phyloP scores from a whole-genome alignment of 2,329 filamentous ascomycete genomes.

The Venturia pyrina region DNA sequence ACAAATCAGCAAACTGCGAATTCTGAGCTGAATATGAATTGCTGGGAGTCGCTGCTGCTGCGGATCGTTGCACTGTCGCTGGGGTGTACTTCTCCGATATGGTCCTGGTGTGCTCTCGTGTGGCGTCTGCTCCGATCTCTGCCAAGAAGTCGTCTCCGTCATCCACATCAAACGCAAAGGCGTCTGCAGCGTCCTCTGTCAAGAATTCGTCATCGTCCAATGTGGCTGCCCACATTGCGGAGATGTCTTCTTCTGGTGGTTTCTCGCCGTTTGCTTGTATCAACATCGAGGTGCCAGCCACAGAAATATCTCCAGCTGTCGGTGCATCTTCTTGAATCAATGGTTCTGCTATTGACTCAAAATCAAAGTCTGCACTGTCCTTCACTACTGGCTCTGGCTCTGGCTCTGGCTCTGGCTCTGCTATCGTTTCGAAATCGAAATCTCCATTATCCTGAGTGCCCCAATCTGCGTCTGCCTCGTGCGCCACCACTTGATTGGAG shows the following conservation, averaged over 20 bases:
- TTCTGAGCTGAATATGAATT: constrained; percentile 43
- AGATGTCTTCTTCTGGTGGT: constrained; percentile 50
- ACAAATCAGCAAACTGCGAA: constrained; percentile 38
- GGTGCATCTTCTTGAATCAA: not conserved
- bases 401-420: not conserved
- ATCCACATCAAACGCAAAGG: constrained; percentile 56
- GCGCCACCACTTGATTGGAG: not conserved
- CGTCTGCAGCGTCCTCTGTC: constrained; percentile 38
- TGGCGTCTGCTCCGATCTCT: constrained; percentile 34
- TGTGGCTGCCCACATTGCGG: constrained; percentile 74
- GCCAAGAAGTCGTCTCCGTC: constrained; percentile 82
- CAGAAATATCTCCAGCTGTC: constrained; percentile 5
- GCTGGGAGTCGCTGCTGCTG: constrained; percentile 12
- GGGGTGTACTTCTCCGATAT: constrained; percentile 27
- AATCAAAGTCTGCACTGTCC: constrained; percentile 2
- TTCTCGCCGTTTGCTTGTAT: constrained; percentile 1
- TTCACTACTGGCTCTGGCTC: not conserved
- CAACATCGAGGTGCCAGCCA: constrained; percentile 3
- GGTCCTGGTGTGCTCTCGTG: constrained; percentile 13
- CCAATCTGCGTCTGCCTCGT: constrained; percentile 12
- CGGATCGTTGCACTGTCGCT: constrained; percentile 20
- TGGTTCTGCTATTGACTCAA: not conserved
- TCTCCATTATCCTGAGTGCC: not conserved
- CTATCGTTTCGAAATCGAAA: constrained; percentile 6
- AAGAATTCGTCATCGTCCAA: constrained; percentile 64